phyloP scores from a whole-genome alignment of 106 monocot genomes.

The Agapanthus africanus region DNA sequence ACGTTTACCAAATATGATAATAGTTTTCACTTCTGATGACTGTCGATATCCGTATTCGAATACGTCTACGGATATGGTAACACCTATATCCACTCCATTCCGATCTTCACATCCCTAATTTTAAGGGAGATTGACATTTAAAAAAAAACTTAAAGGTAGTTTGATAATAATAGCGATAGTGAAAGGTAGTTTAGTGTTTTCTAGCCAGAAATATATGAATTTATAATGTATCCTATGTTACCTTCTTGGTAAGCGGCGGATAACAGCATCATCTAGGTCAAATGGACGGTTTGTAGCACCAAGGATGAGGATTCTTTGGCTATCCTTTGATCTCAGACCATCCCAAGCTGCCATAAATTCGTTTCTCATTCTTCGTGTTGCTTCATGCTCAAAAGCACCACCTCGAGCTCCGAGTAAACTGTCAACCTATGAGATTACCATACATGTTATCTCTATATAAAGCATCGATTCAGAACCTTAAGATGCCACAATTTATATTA shows the following conservation, averaged over 20 bases:
- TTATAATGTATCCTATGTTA: not conserved
- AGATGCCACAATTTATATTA: not conserved
- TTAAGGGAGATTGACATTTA: no score
- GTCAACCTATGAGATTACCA: slow-evolving; percentile 49
- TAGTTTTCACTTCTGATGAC: no score
- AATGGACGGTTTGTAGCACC: slow-evolving; percentile 96
- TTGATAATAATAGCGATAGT: no score
- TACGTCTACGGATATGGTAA: no score
- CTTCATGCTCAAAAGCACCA: slow-evolving; percentile 91
- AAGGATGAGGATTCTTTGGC: slow-evolving; percentile 82
- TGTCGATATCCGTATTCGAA: no score
- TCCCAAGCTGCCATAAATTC: slow-evolving; percentile 99
- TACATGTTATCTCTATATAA: no score
- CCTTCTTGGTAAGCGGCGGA: slow-evolving; percentile 97
- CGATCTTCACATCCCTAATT: no score
- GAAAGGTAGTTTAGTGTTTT: no score
- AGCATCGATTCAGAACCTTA: not conserved
- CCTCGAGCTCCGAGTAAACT: slow-evolving; percentile 92
- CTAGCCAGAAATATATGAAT: no score
- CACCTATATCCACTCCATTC: no score
- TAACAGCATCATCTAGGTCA: slow-evolving; percentile 99
- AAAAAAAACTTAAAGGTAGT: no score
- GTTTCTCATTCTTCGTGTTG: slow-evolving; percentile 85
- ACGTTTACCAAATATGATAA: no score
- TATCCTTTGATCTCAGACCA: slow-evolving; percentile 87